Conservation (phyloP, 352 stramenopile genomes). For the Phytophthora multivora region DNA sequence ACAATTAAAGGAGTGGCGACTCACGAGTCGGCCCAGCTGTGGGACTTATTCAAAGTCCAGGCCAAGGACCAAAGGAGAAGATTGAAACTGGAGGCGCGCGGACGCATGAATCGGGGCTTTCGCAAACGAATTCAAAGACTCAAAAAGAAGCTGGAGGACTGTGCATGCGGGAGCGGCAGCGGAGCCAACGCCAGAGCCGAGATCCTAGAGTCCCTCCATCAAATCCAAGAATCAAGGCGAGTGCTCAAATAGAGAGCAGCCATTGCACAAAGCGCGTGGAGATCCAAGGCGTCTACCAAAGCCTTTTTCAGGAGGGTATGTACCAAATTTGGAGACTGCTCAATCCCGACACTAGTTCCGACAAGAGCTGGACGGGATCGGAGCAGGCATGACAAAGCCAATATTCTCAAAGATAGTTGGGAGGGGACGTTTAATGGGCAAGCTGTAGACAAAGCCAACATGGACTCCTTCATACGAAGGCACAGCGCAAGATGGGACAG, state of each 20-base stretch:
- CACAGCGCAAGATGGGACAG: not conserved
- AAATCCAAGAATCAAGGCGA: not conserved
- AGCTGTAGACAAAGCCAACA: not conserved
- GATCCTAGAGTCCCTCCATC: not conserved
- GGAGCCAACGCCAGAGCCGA: too few species aligned
- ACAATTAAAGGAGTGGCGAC: too few species aligned
- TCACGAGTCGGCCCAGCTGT: too few species aligned
- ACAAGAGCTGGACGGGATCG: too few species aligned
- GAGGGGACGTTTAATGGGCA: not conserved
- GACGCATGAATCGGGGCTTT: too few species aligned
- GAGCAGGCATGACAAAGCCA: slow-evolving; percentile 2
- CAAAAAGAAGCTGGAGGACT: too few species aligned
- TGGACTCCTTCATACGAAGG: not conserved
- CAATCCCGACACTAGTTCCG: not conserved
- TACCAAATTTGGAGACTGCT: slow-evolving; percentile 6
- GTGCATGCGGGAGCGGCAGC: too few species aligned
- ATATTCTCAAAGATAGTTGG: not conserved
- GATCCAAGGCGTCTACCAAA: not conserved
- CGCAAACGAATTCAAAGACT: too few species aligned
- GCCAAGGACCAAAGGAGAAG: too few species aligned
- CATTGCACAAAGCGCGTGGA: not conserved
- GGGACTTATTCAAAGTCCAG: too few species aligned
- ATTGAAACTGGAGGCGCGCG: too few species aligned
- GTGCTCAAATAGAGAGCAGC: not conserved
- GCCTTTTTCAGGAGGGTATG: slow-evolving; percentile 2